Base-by-base conservation (phyloP, 2,329 filamentous ascomycete species). In the Sarocladium strictum region DNA sequence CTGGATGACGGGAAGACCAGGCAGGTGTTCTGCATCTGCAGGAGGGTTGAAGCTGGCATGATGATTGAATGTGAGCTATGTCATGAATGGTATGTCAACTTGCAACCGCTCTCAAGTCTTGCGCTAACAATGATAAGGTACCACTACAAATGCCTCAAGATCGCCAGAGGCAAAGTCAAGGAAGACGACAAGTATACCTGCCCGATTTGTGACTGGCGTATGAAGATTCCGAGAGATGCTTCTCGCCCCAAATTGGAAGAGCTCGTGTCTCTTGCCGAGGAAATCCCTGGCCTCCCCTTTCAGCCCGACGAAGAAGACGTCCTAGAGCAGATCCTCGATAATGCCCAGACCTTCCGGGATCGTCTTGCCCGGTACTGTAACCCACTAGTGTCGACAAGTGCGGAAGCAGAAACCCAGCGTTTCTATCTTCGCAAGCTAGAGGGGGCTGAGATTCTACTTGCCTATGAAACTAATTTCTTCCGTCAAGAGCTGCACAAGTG, bases 51-150 rank as follows among this genome's bases (percentile, higher is more conserved):
- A 70, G 91, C 93, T 35, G 94, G 94, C 53, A 95, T 97, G 87
- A 99, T 99, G 94, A 97, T 99, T 63, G 94, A 99, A 71, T 99
- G 94, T 68, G 94, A 97, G 68, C 78, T 97, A 37, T 99, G 94
- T 70, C 93, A 97, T 65, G 94, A 99, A 74, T 99, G 94, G 94
- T 92, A 69, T 76, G 85, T 76, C 19, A 4, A 10, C 4, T 27
- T 23, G 10, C 47, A 14, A 11, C 21, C 15, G 3, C 27, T 9
- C 26, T 2, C 7, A 11, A 27, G 4, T 29, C 5, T 5, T 33
- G 5, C 26, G 19, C 27, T 51, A 33, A 51, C 19, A 59, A 64
- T 38, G 19, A 35, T 10, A 9, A 92, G 88, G 89, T 99, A 99
- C 66, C 94, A 99, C 64, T 93, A 94, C 57, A 97, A 97, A 70